Conservation (phyloP, 2,329 filamentous ascomycete genomes). For the Penicillium hesseltinei region DNA sequence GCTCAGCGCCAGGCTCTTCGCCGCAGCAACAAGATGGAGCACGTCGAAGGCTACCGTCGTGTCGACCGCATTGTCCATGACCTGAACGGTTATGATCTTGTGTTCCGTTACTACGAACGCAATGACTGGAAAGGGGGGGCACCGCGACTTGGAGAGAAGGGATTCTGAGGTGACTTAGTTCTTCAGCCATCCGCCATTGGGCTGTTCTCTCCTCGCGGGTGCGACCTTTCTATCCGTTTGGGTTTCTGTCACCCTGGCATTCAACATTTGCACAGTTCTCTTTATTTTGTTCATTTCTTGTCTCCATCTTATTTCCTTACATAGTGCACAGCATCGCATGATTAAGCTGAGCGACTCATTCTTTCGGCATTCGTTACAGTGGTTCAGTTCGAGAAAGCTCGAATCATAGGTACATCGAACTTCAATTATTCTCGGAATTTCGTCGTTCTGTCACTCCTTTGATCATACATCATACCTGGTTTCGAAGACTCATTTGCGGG, state of each 20-base stretch:
- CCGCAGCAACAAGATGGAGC: constrained; percentile 62
- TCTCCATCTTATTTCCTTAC: constrained; percentile 15
- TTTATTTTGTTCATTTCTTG: constrained; percentile 5
- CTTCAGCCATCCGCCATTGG: not conserved
- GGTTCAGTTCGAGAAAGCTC: constrained; percentile 3
- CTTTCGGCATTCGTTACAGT: constrained; percentile 5
- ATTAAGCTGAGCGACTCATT: constrained; percentile 21
- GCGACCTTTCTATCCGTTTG: constrained; percentile 16
- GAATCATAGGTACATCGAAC: constrained; percentile 8
- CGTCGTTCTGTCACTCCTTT: constrained; percentile 9
- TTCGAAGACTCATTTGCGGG: not conserved
- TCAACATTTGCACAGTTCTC: constrained; percentile 3
- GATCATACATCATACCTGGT: not conserved
- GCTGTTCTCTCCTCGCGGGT: constrained; percentile 5
- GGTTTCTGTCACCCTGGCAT: constrained; percentile 2
- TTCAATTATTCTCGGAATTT: constrained; percentile 10
- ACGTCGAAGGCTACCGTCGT: constrained; percentile 79
- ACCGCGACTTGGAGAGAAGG: constrained; percentile 59
- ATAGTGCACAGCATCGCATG: constrained; percentile 25
- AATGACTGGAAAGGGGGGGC: constrained; percentile 72
- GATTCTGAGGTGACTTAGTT: constrained; percentile 15
- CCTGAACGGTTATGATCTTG: constrained; percentile 92
- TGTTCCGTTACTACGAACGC: constrained; percentile 94
- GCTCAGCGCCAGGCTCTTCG: constrained; percentile 45
- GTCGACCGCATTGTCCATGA: constrained; percentile 96